A percentile compares a stretch with the other conserved stretches of the same genome.
phyloP scores from a whole-genome alignment of 345 rosid species.

The Noccaea caerulescens region DNA sequence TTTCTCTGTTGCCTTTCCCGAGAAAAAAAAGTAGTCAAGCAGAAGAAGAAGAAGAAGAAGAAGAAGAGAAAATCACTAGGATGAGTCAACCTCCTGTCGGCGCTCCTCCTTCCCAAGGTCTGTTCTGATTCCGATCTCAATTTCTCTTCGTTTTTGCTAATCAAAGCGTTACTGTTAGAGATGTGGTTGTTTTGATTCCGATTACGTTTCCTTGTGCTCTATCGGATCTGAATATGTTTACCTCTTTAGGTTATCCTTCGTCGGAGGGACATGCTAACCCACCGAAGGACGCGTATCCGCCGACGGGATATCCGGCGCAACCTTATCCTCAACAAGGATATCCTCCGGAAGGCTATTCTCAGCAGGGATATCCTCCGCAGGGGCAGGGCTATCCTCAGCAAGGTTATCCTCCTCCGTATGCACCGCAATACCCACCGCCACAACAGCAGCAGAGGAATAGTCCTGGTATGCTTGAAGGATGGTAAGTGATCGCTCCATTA shows the following conservation, averaged over 20 bases:
- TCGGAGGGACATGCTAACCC: too few species aligned
- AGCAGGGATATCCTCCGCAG: conserved; percentile 25
- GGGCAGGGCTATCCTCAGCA: conserved; percentile 36
- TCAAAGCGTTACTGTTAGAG: too few species aligned
- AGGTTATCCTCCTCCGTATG: conserved; percentile 57
- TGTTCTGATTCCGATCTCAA: neutral
- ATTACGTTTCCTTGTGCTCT: neutral
- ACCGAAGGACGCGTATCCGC: too few species aligned
- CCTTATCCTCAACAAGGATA: conserved; percentile 51
- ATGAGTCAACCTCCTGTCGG: conserved; percentile 34
- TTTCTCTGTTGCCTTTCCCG: conserved; percentile 2
- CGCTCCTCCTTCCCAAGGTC: conserved; percentile 40
- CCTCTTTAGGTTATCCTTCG: conserved; percentile 53
- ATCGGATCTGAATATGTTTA: neutral
- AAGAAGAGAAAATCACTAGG: neutral
- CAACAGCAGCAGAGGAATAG: conserved; percentile 45
- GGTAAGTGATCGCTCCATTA: conserved; percentile 46
- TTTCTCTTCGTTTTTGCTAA: neutral
- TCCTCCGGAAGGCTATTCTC: conserved; percentile 72
- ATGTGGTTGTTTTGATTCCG: neutral
- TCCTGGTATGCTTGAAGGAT: conserved; percentile 68
- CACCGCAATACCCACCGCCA: conserved; percentile 66
- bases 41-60: conserved; percentile 21
- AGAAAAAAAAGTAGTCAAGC: neutral
- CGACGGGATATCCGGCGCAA: conserved; percentile 22